A percentile compares a stretch with the other conserved stretches of the same genome.
Evolutionary conservation across 1,284 basidiomycete genomes (phyloP).

Genomic region (Irpex rosettiformis): DNA sequence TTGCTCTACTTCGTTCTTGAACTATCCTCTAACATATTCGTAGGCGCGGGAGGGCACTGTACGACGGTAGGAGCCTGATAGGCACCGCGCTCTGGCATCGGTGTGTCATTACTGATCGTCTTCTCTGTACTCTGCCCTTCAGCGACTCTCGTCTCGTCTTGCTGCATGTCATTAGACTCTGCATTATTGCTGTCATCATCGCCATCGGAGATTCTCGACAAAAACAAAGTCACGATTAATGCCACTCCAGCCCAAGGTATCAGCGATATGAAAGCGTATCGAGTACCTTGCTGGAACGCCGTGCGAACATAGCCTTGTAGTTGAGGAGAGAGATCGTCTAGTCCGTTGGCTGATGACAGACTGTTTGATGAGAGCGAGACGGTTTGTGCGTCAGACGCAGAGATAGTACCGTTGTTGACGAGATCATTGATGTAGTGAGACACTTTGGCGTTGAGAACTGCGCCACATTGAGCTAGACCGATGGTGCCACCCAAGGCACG

Average conservation of each 20-base stretch:
- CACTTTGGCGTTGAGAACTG: constrained; percentile 43
- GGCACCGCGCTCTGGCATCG: background rate
- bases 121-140: background rate
- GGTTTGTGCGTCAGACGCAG: constrained; percentile 22
- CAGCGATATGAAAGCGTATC: constrained; percentile 44
- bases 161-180: background rate
- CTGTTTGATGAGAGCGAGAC: constrained; percentile 22
- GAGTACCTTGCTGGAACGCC: constrained; percentile 39
- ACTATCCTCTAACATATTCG: background rate
- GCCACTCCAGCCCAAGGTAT: constrained; percentile 43
- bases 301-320: constrained; percentile 34
- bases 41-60: background rate
- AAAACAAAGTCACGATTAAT: constrained; percentile 34
- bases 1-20: background rate
- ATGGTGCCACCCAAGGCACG: constrained; percentile 47
- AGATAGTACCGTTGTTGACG: constrained; percentile 27
- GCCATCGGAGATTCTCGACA: constrained; percentile 30
- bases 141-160: background rate
- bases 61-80: background rate
- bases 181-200: background rate
- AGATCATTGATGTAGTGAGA: constrained; percentile 28
- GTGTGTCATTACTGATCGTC: background rate
- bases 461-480: constrained; percentile 48
- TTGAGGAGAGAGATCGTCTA: constrained; percentile 32
- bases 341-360: constrained; percentile 32